A percentile compares a stretch with the other conserved stretches of the same genome.
These are phyloP conservation scores for Blumeriella jaapii DNA, from an alignment of 2,329 filamentous ascomycete genomes.

Conservation along the genomic window DNA sequence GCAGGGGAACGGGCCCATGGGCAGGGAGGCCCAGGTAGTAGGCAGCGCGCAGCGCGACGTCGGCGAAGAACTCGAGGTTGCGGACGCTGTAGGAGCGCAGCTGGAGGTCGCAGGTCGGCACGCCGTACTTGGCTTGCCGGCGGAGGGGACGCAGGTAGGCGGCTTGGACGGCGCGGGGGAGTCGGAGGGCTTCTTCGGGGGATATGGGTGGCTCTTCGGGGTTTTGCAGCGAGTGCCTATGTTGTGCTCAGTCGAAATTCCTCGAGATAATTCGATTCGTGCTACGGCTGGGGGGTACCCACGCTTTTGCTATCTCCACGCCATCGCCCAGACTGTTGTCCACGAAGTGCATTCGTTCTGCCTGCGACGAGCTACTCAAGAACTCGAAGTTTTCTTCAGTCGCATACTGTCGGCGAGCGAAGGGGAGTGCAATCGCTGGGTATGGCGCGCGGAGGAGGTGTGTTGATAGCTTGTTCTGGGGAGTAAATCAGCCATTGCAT, in stretches of 20 bases:
- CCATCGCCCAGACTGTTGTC: conserved; percentile 1
- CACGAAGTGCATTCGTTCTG: conserved; percentile 1
- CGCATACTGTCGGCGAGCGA: conserved; percentile 1
- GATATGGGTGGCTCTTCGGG: not conserved
- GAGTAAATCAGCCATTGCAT: not conserved
- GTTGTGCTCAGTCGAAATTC: too few species aligned
- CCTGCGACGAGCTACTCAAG: not conserved
- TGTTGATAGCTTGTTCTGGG: conserved; percentile 4
- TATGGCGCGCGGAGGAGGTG: conserved; percentile 2
- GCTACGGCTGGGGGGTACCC: not conserved
- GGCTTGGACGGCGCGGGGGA: conserved; percentile 73
- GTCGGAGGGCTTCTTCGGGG: conserved; percentile 28
- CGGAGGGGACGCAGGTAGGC: conserved; percentile 78
- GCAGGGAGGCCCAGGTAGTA: conserved; percentile 87
- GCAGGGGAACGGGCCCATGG: conserved; percentile 74
- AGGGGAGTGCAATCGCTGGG: not conserved
- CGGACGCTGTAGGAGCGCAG: conserved; percentile 82
- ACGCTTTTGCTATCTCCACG: not conserved
- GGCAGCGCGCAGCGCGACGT: conserved; percentile 87
- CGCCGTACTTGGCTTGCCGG: conserved; percentile 59
- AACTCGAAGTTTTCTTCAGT: not conserved
- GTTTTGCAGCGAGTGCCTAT: too few species aligned
- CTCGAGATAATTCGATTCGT: too few species aligned
- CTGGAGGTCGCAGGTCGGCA: conserved; percentile 84
- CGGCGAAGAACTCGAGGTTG: conserved; percentile 86